Evolutionary conservation across 2,329 filamentous ascomycete genomes (phyloP).

Genomic region (Claviceps sp.): DNA sequence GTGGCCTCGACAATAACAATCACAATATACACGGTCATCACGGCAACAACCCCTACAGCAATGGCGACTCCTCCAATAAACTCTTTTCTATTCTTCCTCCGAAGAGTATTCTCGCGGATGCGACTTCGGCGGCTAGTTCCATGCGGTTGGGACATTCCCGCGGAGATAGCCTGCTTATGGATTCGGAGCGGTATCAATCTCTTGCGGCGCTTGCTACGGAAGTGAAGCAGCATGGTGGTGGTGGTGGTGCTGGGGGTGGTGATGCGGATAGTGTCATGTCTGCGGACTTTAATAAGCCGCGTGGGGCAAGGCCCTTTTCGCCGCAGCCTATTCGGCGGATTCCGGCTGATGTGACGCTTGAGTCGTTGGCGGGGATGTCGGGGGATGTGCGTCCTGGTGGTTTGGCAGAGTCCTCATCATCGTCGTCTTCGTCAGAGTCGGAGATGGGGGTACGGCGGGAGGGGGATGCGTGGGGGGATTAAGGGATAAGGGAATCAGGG

Average conservation of each 20-base stretch:
- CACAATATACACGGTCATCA: too few species aligned
- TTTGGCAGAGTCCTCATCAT: too few species aligned
- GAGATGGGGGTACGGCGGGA: too few species aligned
- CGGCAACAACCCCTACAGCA: conserved; percentile 6
- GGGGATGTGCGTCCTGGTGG: too few species aligned
- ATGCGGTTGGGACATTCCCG: conserved; percentile 24
- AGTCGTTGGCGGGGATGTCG: conserved; percentile 16
- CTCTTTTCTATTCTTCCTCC: conserved; percentile 53
- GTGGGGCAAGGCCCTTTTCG: conserved; percentile 45
- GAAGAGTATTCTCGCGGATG: conserved; percentile 47
- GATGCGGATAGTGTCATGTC: conserved; percentile 40
- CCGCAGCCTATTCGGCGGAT: conserved; percentile 36
- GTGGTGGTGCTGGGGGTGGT: conserved; percentile 7
- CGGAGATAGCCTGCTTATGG: conserved; percentile 41
- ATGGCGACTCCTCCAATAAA: conserved; percentile 26
- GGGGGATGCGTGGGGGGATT: too few species aligned
- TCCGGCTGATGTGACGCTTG: conserved; percentile 27
- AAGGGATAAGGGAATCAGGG: too few species aligned
- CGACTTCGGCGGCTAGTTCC: conserved; percentile 24
- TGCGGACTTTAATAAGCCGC: conserved; percentile 37
- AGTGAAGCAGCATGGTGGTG: conserved; percentile 11
- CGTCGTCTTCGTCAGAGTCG: too few species aligned
- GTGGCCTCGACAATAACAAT: background rate
- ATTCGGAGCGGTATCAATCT: conserved; percentile 43
- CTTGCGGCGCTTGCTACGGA: conserved; percentile 32